phyloP scores from a whole-genome alignment of 805 yeast species.

The Pichia cephalocereana region DNA sequence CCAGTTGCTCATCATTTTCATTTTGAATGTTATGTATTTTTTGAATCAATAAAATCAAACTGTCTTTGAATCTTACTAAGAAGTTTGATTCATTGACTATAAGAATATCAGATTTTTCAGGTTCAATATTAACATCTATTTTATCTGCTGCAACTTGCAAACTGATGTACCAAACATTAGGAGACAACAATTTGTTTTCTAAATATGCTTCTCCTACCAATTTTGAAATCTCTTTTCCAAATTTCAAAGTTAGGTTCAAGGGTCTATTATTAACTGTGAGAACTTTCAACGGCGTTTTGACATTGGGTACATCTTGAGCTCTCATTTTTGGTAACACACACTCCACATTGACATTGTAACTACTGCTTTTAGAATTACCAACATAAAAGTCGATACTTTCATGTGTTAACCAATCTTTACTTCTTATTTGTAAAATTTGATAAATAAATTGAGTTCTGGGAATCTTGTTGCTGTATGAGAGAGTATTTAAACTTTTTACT shows the following conservation, averaged over 20 bases:
- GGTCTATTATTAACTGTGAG: constrained; percentile 29
- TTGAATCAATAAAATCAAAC: constrained; percentile 3
- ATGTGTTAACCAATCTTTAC: constrained; percentile 12
- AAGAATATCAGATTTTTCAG: constrained; percentile 34
- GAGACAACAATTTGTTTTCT: constrained; percentile 18
- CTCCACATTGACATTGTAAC: constrained; percentile 6
- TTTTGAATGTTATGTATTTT: constrained; percentile 6
- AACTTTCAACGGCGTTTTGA: constrained; percentile 19
- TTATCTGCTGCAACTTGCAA: constrained; percentile 15
- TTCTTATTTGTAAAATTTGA: constrained; percentile 13
- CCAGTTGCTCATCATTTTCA: neutral
- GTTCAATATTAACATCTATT: constrained; percentile 36
- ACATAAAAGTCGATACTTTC: constrained; percentile 6
- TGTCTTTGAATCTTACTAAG: constrained; percentile 11
- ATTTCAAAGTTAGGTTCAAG: constrained; percentile 17
- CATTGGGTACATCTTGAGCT: constrained; percentile 19
- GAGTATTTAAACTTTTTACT: constrained; percentile 4
- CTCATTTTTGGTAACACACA: constrained; percentile 27
- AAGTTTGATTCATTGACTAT: constrained; percentile 17
- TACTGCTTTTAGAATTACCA: neutral
- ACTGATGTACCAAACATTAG: constrained; percentile 28
- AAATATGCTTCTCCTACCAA: constrained; percentile 19
- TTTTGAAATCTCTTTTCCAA: constrained; percentile 25
- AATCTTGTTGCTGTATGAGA: constrained; percentile 9
- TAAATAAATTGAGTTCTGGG: constrained; percentile 9